Evolutionary conservation across 805 yeast species (phyloP), one percentile per base, ranked within the genome.

Genomic region (Maudiozyma turicensis): DNA sequence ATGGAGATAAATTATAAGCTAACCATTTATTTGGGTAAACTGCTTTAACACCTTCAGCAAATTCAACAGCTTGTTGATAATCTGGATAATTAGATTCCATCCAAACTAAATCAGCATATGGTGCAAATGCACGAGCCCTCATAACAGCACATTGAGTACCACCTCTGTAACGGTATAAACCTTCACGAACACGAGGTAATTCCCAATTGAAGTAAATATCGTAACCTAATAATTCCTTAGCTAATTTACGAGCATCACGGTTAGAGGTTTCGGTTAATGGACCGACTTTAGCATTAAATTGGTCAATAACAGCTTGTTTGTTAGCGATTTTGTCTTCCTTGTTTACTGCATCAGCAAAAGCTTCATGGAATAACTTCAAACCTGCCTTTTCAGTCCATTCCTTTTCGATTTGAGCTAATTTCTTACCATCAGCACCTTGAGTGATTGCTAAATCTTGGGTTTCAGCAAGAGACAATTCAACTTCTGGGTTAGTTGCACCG

Each of bases 51-150:
- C 98, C 97, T 43, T 81, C 85, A 49, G 98, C 93, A 64, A 91
- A 91, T 72, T 88, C 96, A 71, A 82, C 80, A 55, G 97, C 98
- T 74, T 91, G 98, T 52, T 75, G 77, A 72, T 78, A 90, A 70
- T 89, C 96, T 58, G 98, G 98, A 58, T 86, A 78, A 69, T 90
- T 90, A 52, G 95, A 84, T 76, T 91, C 98, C 97, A 91, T 90
- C 98, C 98, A 91, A 59, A 90, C 82, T 73, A 91, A 76, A 70
- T 90, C 98, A 42, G 95, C 89, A 69, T 84, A 91, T 54, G 96
- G 96, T 48, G 96, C 90, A 67, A 76, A 91, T 32, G 96, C 95
- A 64, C 95, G 81, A 54, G 95, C 97, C 68, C 98, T 83, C 83
- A 88, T 91, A 47, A 91, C 85, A 46, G 98, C 96, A 77, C 96